Percentiles rank a stretch among this genome's conserved stretches.
Evolutionary conservation across 164 flowering plant species (phyloP).

Genomic region (Aristolochia contorta): DNA sequence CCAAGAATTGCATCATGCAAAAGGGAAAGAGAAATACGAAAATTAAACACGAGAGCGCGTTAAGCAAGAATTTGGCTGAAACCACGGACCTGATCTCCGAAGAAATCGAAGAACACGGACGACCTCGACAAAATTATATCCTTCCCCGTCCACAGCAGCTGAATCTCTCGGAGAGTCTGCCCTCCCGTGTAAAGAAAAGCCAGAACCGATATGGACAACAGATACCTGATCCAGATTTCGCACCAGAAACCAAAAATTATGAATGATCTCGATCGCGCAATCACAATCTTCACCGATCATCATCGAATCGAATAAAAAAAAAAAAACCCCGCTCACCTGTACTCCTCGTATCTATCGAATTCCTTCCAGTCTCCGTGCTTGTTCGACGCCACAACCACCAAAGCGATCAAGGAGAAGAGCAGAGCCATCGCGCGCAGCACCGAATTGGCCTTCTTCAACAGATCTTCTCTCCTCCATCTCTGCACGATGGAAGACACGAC

Average conservation of each 20-base stretch:
- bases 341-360: constrained; percentile 65
- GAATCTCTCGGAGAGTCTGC: constrained; percentile 38
- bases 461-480: constrained; percentile 71
- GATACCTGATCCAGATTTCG: constrained; percentile 32
- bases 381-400: constrained; percentile 62
- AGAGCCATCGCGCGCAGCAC: constrained; percentile 35
- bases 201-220: constrained; percentile 54
- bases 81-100: constrained; percentile 72
- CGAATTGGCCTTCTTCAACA: constrained; percentile 39
- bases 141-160: constrained; percentile 39
- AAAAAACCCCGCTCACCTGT: constrained; percentile 28
- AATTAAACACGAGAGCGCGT: not conserved
- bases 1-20: not conserved
- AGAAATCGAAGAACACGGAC: constrained; percentile 33
- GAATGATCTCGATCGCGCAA: not conserved
- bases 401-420: constrained; percentile 55
- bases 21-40: no score
- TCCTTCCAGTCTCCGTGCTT: constrained; percentile 56
- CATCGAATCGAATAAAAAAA: not conserved
- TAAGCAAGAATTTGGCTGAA: not conserved
- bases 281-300: not conserved
- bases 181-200: constrained; percentile 46
- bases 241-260: not conserved
- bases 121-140: constrained; percentile 16
- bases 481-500: constrained; percentile 19